Conservation (phyloP, 768 basidiomycete genomes). For the Trametes cubensis region DNA sequence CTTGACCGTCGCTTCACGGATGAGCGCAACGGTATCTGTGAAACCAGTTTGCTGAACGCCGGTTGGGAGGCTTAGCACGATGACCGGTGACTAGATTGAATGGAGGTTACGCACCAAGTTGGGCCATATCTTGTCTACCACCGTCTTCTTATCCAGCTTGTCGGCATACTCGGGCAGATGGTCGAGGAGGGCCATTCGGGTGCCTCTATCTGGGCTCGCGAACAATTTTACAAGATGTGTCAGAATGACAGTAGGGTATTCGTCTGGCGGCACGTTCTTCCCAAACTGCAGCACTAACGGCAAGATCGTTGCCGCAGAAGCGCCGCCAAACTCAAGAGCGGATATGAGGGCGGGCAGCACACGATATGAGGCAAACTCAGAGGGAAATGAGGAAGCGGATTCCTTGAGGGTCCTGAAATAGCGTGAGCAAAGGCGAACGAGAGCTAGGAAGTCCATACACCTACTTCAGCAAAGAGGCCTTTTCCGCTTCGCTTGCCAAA, state of each 20-base stretch:
- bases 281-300: conserved; percentile 86
- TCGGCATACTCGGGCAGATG: conserved; percentile 82
- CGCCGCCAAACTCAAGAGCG: conserved; percentile 76
- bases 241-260: conserved; percentile 70
- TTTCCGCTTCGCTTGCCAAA: conserved; percentile 80
- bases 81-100: no score
- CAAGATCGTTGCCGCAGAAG: conserved; percentile 71
- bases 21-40: conserved; percentile 89
- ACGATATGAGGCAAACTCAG: conserved; percentile 80
- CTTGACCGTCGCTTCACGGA: conserved; percentile 93
- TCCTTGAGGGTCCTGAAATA: conserved; percentile 73
- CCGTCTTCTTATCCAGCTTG: conserved; percentile 81
- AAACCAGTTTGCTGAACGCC: conserved; percentile 86
- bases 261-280: conserved; percentile 64
- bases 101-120: conserved; percentile 63
- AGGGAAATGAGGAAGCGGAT: conserved; percentile 76
- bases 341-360: conserved; percentile 86
- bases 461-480: conserved; percentile 69
- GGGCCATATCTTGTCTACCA: conserved; percentile 90
- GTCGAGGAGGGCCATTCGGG: conserved; percentile 91
- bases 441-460: conserved; percentile 8
- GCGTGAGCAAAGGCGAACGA: neutral
- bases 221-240: conserved; percentile 83
- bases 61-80: neutral
- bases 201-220: conserved; percentile 89